These are phyloP conservation scores for Pseudocercospora eumusae DNA, from an alignment of 2,329 filamentous ascomycete species.

Conservation along the genomic window DNA sequence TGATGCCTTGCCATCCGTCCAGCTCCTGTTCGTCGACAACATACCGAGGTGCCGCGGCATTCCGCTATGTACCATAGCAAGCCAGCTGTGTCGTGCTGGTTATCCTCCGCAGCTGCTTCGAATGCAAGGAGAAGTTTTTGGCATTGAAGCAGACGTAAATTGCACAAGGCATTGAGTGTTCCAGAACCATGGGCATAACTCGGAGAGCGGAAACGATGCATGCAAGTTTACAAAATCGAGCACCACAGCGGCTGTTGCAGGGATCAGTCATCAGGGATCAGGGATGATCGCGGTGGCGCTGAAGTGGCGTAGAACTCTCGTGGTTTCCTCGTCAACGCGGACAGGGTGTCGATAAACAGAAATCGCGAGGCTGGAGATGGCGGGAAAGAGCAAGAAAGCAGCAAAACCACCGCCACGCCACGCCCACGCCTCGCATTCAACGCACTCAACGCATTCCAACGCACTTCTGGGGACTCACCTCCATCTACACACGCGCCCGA, in stretches of 20 bases:
- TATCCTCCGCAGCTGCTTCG: not conserved
- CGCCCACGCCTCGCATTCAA: too few species aligned
- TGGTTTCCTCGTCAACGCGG: not conserved
- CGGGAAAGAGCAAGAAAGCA: slow-evolving; percentile 5
- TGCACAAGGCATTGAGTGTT: not conserved
- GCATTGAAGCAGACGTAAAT: not conserved
- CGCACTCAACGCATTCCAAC: slow-evolving; percentile 14
- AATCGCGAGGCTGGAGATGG: slow-evolving; percentile 15
- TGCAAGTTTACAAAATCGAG: not conserved
- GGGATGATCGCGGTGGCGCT: not conserved
- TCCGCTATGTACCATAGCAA: not conserved
- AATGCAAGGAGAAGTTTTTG: not conserved
- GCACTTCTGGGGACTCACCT: slow-evolving; percentile 12
- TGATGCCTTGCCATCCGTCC: not conserved
- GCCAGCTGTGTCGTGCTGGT: not conserved
- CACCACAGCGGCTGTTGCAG: not conserved
- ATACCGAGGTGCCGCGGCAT: slow-evolving; percentile 5
- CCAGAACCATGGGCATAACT: not conserved
- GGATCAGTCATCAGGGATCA: not conserved
- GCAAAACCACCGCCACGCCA: slow-evolving; percentile 10
- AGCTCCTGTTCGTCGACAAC: not conserved
- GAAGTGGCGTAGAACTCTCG: not conserved
- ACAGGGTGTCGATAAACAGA: slow-evolving; percentile 6
- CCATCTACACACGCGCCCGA: not conserved
- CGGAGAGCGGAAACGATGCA: not conserved